These are phyloP conservation scores for Purpureocillium takamizusanense DNA, from an alignment of 2,329 filamentous ascomycete genomes.

Conservation along the genomic window DNA sequence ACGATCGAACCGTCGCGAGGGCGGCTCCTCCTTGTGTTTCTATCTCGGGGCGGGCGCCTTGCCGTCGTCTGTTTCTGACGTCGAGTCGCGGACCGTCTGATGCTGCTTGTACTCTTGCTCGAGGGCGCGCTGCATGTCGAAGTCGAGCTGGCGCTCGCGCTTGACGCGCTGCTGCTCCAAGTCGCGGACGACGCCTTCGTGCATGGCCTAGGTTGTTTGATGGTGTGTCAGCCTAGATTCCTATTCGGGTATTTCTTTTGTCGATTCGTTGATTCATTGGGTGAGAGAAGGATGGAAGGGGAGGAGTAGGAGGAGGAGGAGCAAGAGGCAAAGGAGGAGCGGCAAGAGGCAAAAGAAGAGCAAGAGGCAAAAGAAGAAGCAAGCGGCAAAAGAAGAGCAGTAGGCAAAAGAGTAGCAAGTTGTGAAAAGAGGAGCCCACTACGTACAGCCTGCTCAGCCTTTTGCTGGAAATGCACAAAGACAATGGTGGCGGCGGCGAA, in stretches of 20 bases:
- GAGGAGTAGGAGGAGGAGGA: background rate
- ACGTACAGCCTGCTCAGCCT: constrained; percentile 72
- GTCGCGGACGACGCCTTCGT: constrained; percentile 85
- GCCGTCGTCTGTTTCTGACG: constrained; percentile 14
- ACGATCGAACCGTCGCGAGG: too few species aligned
- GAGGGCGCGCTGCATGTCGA: constrained; percentile 78
- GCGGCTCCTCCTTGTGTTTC: background rate
- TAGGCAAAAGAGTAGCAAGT: constrained; percentile 9
- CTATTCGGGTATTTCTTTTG: too few species aligned
- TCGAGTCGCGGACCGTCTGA: constrained; percentile 58
- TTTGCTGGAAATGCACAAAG: constrained; percentile 85
- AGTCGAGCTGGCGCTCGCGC: constrained; percentile 83
- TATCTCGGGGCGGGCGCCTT: constrained; percentile 13
- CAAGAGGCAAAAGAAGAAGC: background rate
- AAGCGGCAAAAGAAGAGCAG: background rate
- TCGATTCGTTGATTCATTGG: background rate
- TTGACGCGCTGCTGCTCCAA: constrained; percentile 91
- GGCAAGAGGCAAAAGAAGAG: background rate
- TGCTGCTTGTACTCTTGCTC: constrained; percentile 86
- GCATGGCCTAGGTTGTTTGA: constrained; percentile 64
- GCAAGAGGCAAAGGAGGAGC: constrained; percentile 8
- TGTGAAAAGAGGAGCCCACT: too few species aligned
- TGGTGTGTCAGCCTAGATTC: background rate
- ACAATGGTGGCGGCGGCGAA: constrained; percentile 69
- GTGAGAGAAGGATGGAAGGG: background rate